phyloP scores from a whole-genome alignment of 371 early-diverging fungal genomes.

The Batrachochytrium dendrobatidis region DNA sequence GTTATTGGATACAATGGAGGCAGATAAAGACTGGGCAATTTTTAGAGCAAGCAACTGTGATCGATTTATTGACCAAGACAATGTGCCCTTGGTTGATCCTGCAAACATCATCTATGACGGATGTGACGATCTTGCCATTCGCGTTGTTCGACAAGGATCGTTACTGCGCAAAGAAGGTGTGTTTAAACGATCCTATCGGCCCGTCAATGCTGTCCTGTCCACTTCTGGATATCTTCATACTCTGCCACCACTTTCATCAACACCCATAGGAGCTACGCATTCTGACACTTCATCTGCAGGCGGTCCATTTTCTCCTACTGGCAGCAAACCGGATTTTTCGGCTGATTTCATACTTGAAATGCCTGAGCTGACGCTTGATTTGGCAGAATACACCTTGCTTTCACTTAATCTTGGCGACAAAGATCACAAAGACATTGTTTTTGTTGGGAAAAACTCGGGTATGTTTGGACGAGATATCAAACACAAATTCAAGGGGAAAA shows the following conservation, averaged over 20 bases:
- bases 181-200: conserved; percentile 27
- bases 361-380: conserved; percentile 25
- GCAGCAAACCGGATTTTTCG: no score
- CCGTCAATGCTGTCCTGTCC: conserved; percentile 29
- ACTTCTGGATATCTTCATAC: conserved; percentile 34
- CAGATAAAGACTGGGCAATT: conserved; percentile 35
- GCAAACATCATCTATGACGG: conserved; percentile 31
- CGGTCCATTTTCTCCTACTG: no score
- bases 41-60: conserved; percentile 24
- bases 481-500: conserved; percentile 27
- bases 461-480: conserved; percentile 30
- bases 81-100: conserved; percentile 11
- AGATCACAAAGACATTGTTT: conserved; percentile 33
- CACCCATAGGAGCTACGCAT: no score
- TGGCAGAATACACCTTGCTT: conserved; percentile 31
- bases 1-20: conserved; percentile 26
- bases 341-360: conserved; percentile 10
- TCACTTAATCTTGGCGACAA: conserved; percentile 28
- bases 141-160: conserved; percentile 28
- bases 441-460: conserved; percentile 22
- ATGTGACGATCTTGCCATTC: conserved; percentile 22
- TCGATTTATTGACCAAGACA: conserved; percentile 20
- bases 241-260: conserved; percentile 15
- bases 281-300: no score
- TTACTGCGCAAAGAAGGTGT: conserved; percentile 24